Percentiles rank a stretch among this genome's conserved stretches.
These are phyloP conservation scores for Xylaria sp. DNA, from an alignment of 2,329 filamentous ascomycete species.

Conservation along the genomic window DNA sequence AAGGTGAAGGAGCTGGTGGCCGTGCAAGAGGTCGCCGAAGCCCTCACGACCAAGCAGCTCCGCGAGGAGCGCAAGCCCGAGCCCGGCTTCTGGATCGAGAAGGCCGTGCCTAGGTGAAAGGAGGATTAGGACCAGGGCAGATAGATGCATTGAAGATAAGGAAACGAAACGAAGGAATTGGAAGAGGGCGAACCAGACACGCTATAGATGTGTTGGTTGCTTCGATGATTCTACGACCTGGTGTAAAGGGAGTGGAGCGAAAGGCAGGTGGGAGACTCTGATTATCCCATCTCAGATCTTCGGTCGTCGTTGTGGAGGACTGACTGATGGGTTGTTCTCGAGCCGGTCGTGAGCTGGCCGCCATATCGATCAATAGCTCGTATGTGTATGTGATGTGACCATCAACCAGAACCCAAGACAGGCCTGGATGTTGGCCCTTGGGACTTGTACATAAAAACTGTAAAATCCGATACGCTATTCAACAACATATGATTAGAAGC, in stretches of 20 bases:
- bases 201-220: no score
- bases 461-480: constrained; percentile 15
- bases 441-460: constrained; percentile 28
- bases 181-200: background rate
- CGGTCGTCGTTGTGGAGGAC: background rate
- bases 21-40: constrained; percentile 78
- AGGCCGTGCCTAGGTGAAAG: constrained; percentile 50
- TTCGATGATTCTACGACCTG: no score
- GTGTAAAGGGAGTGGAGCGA: no score
- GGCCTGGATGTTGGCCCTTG: background rate
- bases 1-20: constrained; percentile 91
- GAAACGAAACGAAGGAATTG: background rate
- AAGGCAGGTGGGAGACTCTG: no score
- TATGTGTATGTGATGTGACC: background rate
- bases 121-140: no score
- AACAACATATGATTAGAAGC: background rate
- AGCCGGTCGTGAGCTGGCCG: background rate
- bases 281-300: background rate
- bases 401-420: background rate
- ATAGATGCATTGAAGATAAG: no score
- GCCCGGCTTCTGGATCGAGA: constrained; percentile 83
- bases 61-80: constrained; percentile 78
- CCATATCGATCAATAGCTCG: background rate
- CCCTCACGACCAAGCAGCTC: constrained; percentile 74
- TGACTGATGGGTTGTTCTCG: background rate